phyloP scores from a whole-genome alignment of 2,329 filamentous ascomycete genomes.

The Neocatenulostroma microsporum region DNA sequence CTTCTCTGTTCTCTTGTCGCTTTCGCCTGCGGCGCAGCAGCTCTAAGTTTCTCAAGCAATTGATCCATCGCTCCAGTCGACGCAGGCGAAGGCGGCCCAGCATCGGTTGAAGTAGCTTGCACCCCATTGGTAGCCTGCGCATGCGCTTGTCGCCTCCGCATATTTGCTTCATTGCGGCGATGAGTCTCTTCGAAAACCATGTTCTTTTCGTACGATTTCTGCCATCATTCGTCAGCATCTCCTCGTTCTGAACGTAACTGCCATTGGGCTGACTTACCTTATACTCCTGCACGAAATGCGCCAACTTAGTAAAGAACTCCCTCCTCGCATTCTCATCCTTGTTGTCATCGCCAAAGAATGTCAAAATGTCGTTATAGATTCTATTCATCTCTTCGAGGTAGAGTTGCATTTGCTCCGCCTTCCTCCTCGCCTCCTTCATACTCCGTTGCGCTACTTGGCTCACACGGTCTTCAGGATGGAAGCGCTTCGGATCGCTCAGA shows the following conservation, averaged over 20 bases:
- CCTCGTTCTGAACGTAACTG: background rate
- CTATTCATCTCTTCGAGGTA: conserved; percentile 89
- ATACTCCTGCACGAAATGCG: conserved; percentile 85
- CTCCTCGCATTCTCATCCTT: conserved; percentile 84
- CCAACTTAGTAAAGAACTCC: conserved; percentile 93
- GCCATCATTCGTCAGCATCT: no score
- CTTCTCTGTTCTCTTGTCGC: conserved; percentile 84
- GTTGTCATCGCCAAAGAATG: conserved; percentile 91
- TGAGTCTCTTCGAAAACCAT: conserved; percentile 69
- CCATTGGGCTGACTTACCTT: conserved; percentile 63
- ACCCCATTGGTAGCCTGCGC: conserved; percentile 48
- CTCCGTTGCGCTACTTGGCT: conserved; percentile 80
- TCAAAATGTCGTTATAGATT: conserved; percentile 90
- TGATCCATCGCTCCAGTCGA: conserved; percentile 93
- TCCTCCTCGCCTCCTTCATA: conserved; percentile 95
- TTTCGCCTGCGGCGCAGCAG: conserved; percentile 79
- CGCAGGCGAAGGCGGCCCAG: conserved; percentile 43
- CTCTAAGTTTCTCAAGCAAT: conserved; percentile 85
- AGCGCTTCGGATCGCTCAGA: conserved; percentile 91
- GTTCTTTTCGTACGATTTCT: conserved; percentile 92
- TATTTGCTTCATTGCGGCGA: conserved; percentile 78
- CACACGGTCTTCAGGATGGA: conserved; percentile 94
- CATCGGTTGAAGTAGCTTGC: conserved; percentile 25
- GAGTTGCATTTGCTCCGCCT: conserved; percentile 90
- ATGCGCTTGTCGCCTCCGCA: conserved; percentile 76